phyloP scores from a whole-genome alignment of 139 green algal species.

The Chlamydomonas sp. region DNA sequence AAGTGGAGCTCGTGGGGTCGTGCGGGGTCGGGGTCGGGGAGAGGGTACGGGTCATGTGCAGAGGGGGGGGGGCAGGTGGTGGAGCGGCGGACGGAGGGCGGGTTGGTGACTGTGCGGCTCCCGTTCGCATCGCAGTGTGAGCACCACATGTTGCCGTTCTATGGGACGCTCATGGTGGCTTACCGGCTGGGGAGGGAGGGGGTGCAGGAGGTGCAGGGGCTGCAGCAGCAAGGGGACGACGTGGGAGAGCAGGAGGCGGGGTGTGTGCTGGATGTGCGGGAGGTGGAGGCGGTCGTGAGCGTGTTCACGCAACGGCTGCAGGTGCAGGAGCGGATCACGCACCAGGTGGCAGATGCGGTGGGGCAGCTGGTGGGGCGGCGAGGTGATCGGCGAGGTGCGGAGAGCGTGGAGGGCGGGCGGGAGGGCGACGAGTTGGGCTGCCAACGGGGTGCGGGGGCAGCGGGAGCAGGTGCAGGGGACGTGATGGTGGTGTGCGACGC shows the following conservation, averaged over 20 bases:
- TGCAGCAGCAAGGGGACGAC: not conserved
- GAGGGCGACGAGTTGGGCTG: not conserved
- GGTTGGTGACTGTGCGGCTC: slow-evolving; percentile 2
- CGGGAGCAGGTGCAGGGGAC: not conserved
- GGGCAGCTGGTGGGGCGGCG: slow-evolving; percentile 33
- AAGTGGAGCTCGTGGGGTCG: no score
- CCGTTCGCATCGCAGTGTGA: slow-evolving; percentile 90
- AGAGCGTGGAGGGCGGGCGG: not conserved
- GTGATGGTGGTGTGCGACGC: slow-evolving; percentile 89
- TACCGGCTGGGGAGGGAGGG: slow-evolving; percentile 36
- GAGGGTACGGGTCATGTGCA: not conserved
- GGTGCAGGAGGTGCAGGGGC: not conserved
- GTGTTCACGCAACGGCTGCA: slow-evolving; percentile 79
- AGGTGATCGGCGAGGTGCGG: not conserved
- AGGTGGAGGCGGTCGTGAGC: slow-evolving; percentile 58
- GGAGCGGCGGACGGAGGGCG: not conserved
- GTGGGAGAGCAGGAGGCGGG: no score
- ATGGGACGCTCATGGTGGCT: slow-evolving; percentile 76
- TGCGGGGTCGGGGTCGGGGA: no score
- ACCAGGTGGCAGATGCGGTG: slow-evolving; percentile 84
- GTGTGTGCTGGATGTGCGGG: no score
- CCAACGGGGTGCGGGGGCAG: not conserved
- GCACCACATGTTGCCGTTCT: slow-evolving; percentile 98
- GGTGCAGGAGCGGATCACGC: slow-evolving; percentile 95
- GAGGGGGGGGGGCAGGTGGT: slow-evolving; percentile 17